Evolutionary conservation across 495 filamentous ascomycete species (phyloP).

Genomic region (Neurospora intermedia): DNA sequence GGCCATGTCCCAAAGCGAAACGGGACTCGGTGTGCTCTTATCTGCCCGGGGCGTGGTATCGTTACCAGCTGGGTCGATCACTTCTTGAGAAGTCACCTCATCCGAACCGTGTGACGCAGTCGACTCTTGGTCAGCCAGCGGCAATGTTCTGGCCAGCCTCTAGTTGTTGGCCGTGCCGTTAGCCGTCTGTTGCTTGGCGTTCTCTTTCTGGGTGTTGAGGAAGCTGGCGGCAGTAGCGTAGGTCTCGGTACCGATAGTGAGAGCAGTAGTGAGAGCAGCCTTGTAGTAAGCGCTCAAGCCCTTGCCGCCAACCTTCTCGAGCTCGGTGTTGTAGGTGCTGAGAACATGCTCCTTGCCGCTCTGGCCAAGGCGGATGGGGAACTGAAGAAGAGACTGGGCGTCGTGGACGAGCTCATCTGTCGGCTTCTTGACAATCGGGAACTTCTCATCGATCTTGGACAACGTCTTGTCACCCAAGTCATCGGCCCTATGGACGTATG

Average conservation of each 20-base stretch:
- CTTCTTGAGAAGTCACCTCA: not conserved
- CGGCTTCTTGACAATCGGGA: constrained; percentile 84
- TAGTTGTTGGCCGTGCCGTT: constrained; percentile 26
- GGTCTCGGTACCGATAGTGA: constrained; percentile 61
- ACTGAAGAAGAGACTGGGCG: constrained; percentile 50
- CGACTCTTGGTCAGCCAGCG: not conserved
- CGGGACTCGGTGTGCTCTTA: not conserved
- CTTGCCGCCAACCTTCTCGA: constrained; percentile 63
- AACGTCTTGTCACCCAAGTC: constrained; percentile 66
- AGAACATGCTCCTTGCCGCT: constrained; percentile 68
- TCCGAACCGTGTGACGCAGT: not conserved
- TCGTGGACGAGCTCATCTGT: constrained; percentile 63
- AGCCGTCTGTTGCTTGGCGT: constrained; percentile 45
- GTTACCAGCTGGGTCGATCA: not conserved
- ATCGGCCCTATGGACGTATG: constrained; percentile 77
- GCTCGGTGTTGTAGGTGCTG: constrained; percentile 60
- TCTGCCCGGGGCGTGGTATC: not conserved
- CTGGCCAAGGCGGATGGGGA: constrained; percentile 54
- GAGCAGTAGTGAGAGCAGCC: constrained; percentile 61
- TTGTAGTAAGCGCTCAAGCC: constrained; percentile 58
- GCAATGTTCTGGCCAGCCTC: not conserved
- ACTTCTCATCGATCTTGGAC: constrained; percentile 59
- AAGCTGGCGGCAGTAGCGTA: constrained; percentile 46
- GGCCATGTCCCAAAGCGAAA: not conserved
- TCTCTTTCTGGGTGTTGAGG: constrained; percentile 48